These are phyloP conservation scores for Sugiyamaella lignohabitans DNA, from an alignment of 805 yeast genomes.

Conservation along the genomic window DNA sequence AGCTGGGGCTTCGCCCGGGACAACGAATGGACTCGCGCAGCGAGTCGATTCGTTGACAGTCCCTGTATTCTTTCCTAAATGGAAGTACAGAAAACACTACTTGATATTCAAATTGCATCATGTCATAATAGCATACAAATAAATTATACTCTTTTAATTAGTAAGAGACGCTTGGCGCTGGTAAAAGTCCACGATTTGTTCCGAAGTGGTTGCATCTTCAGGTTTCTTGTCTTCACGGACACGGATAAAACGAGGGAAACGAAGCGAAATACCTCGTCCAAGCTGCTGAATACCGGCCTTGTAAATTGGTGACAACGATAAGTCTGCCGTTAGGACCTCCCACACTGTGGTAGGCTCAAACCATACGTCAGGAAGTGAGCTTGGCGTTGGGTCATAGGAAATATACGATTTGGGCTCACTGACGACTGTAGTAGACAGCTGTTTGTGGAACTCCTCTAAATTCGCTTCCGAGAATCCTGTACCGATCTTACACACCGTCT, in stretches of 20 bases:
- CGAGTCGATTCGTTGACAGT: no score
- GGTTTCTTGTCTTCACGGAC: conserved; percentile 79
- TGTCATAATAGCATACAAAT: no score
- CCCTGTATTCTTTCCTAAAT: no score
- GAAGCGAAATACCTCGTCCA: conserved; percentile 77
- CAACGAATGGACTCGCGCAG: no score
- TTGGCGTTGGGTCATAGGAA: conserved; percentile 55
- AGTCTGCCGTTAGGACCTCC: conserved; percentile 88
- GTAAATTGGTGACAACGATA: conserved; percentile 81
- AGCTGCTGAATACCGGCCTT: conserved; percentile 70
- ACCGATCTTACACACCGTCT: conserved; percentile 94
- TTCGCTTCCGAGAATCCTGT: conserved; percentile 92
- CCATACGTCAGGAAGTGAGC: conserved; percentile 88
- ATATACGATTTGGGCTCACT: conserved; percentile 59
- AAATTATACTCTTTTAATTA: not conserved
- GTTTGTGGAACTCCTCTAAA: conserved; percentile 51
- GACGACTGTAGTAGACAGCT: conserved; percentile 62
- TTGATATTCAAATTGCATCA: no score
- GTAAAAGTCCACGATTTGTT: conserved; percentile 78
- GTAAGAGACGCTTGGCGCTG: conserved; percentile 50
- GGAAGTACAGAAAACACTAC: no score
- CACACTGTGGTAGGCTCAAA: conserved; percentile 79
- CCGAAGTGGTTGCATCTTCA: conserved; percentile 81
- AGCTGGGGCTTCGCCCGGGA: not conserved
- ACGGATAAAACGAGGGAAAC: conserved; percentile 83